A percentile compares a stretch with the other conserved stretches of the same genome.
Evolutionary conservation across 257 asterid genomes (phyloP).

Genomic region (Orobanche coerulescens): DNA sequence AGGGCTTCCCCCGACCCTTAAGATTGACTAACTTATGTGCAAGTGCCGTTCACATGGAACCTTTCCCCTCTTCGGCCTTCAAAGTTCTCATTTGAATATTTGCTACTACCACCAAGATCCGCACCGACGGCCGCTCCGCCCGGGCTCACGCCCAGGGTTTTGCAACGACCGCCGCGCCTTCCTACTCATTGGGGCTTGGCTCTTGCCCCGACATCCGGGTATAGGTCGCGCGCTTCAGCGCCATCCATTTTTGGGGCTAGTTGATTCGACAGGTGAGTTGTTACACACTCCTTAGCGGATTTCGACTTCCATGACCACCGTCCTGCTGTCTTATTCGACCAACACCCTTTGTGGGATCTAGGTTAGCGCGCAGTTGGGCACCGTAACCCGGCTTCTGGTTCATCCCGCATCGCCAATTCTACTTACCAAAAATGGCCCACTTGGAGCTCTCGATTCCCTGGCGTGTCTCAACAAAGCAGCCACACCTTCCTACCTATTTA

Average conservation of each 20-base stretch:
- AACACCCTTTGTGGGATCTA: too few species aligned
- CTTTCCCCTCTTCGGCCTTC: not conserved
- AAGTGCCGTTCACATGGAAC: not conserved
- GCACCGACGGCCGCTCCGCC: not conserved
- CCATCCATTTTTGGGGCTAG: not conserved
- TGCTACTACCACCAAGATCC: not conserved
- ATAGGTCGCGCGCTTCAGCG: not conserved
- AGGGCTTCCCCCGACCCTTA: slow-evolving; percentile 4
- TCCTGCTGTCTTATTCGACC: too few species aligned
- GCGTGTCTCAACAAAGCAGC: too few species aligned
- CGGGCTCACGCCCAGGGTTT: not conserved
- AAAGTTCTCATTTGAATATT: not conserved
- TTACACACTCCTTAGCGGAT: too few species aligned
- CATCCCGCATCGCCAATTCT: too few species aligned
- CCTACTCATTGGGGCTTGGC: not conserved
- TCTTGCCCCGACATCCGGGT: not conserved
- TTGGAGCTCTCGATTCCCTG: too few species aligned
- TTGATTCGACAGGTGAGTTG: too few species aligned
- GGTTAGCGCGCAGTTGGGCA: too few species aligned
- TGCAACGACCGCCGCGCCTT: not conserved
- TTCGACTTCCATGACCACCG: too few species aligned
- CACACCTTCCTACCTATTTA: too few species aligned
- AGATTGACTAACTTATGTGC: not conserved
- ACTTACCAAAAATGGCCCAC: too few species aligned
- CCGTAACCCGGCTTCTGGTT: too few species aligned